Base-by-base conservation (phyloP, 208 protist species). In the Acanthamoeba divionensis region DNA sequence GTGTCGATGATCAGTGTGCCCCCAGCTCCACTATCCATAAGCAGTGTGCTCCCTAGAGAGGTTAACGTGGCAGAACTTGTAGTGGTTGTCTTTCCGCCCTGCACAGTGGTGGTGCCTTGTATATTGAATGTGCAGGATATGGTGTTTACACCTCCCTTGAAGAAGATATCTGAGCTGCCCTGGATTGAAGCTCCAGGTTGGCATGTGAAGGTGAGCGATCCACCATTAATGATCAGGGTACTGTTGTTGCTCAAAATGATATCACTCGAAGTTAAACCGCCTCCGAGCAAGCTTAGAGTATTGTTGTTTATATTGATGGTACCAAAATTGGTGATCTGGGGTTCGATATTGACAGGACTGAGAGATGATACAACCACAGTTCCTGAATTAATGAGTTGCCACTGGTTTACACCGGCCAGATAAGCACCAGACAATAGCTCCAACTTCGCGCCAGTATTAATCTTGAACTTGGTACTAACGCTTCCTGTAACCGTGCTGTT, bases 1-100 rank as follows among this genome's bases (percentile, higher is more conserved):
- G 73, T 54, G 73, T 83, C 63, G 48, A 83, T n/a, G 12, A 36
- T 83, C 52, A 83, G 73, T 15, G 44, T 33, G 44, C 73, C 48
- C n/a, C n/a, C n/a, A n/a, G n/a, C n/a, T n/a, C n/a, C n/a, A n/a
- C n/a, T n/a, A n/a, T n/a, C n/a, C n/a, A 83, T 26, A 21, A 83
- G 13, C 31, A 83, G 50, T 21, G 26, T 55, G 15, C 52, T 44
- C 8, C 73, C 73, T 12, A 83, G 73, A 1, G 73, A 83, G 7
- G 48, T 26, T 12, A 83, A 47, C 48, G 73, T 65, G 1, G 73
- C 73, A 26, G 48, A 26, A 0, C 52, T 33, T 10, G 48, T 54
- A n/a, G 63, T 47, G 26, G 73, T 83, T 47, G 57, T 47, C 18
- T 18, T 55, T 47, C 73, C 73, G 73, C 73, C 48, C 73, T 83